Conservation (phyloP, 2,329 filamentous ascomycete genomes). For the Penicillium griseofulvum region DNA sequence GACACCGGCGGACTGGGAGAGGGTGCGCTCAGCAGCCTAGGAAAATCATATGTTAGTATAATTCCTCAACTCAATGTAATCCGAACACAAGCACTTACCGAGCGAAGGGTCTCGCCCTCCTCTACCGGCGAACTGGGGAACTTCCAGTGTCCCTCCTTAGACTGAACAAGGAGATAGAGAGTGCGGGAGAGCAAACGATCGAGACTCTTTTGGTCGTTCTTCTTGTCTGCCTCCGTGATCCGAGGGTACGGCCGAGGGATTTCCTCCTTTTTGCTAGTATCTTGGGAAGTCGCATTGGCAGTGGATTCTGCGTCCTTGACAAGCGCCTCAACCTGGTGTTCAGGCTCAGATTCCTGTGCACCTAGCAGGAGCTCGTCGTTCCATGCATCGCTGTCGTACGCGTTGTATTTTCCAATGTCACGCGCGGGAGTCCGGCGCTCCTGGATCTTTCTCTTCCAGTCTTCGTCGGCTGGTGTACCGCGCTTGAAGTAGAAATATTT, state of each 20-base stretch:
- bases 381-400: slow-evolving; percentile 73
- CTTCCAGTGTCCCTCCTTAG: slow-evolving; percentile 67
- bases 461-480: slow-evolving; percentile 76
- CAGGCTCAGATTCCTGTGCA: slow-evolving; percentile 63
- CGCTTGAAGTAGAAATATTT: slow-evolving; percentile 94
- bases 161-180: slow-evolving; percentile 81
- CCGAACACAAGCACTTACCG: slow-evolving; percentile 57
- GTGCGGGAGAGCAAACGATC: slow-evolving; percentile 77
- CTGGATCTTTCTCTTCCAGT: slow-evolving; percentile 84
- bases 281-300: slow-evolving; percentile 39
- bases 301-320: slow-evolving; percentile 69
- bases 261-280: slow-evolving; percentile 56
- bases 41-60: slow-evolving; percentile 1
- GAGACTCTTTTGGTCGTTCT: slow-evolving; percentile 71
- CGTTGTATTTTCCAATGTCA: slow-evolving; percentile 82
- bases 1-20: slow-evolving; percentile 73
- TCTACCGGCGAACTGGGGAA: slow-evolving; percentile 74
- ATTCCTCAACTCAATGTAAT: not conserved
- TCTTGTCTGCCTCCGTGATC: slow-evolving; percentile 73
- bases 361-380: slow-evolving; percentile 86
- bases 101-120: slow-evolving; percentile 72
- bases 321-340: slow-evolving; percentile 64
- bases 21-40: slow-evolving; percentile 77
- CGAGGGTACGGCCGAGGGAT: slow-evolving; percentile 70
- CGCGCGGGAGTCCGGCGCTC: slow-evolving; percentile 75